Evolutionary conservation across 140 eudicot species (phyloP).

Genomic region (Eryngium alpinum): DNA sequence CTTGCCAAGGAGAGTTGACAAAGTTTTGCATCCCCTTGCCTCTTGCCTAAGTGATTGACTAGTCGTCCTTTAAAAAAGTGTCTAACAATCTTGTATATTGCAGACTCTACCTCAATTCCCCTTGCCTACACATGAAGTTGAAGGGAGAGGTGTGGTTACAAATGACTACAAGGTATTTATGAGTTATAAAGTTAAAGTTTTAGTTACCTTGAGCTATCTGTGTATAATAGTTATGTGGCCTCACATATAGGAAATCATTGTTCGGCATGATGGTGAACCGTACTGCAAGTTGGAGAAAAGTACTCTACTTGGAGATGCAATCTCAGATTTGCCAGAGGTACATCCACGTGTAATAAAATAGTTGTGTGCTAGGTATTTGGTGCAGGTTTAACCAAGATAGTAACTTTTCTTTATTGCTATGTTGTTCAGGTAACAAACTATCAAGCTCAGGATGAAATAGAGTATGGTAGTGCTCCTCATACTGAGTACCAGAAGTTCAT

Average conservation of each 20-base stretch:
- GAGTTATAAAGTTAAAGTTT: not conserved
- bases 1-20: no score
- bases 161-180: slow-evolving; percentile 52
- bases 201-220: not conserved
- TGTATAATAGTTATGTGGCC: slow-evolving; percentile 25
- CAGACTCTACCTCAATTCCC: slow-evolving; percentile 19
- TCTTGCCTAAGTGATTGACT: no score
- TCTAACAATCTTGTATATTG: not conserved
- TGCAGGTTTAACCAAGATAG: not conserved
- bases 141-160: slow-evolving; percentile 58
- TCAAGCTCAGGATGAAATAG: slow-evolving; percentile 55
- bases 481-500: slow-evolving; percentile 62
- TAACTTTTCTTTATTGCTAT: not conserved
- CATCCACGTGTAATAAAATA: not conserved
- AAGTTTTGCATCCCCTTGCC: no score
- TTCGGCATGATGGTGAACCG: slow-evolving; percentile 27
- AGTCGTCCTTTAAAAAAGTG: no score
- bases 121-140: slow-evolving; percentile 76
- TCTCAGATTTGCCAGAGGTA: slow-evolving; percentile 76
- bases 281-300: slow-evolving; percentile 30
- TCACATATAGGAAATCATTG: slow-evolving; percentile 29
- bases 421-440: slow-evolving; percentile 47
- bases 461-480: slow-evolving; percentile 40
- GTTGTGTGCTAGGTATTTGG: not conserved
- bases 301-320: slow-evolving; percentile 56